Base-by-base conservation (phyloP, 2,329 filamentous ascomycete species). In the Alternaria alternata region DNA sequence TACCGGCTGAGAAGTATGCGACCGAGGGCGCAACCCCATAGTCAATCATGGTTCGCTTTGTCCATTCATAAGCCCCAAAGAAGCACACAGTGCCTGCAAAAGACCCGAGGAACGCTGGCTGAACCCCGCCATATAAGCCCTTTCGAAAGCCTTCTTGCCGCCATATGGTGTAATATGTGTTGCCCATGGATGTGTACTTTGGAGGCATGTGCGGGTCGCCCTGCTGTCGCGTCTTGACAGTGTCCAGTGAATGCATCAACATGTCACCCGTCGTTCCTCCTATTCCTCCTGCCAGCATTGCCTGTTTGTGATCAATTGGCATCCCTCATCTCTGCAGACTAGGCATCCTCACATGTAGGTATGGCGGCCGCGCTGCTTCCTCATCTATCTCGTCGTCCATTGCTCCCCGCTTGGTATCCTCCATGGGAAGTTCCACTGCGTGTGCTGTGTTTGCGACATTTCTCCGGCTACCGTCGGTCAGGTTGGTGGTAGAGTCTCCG, bases 221-320 rank as follows among this genome's bases (percentile, higher is more conserved):
- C 81, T 99, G 95, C 79, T 99, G 96, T 70, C 95, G 88, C 47
- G 95, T 99, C 82, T 99, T 99, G 72, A 99, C 95, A 1, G 95
- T 99, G 79, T 99, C 95, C 74, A 99, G 87, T 46, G 94, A 98
- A 82, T 99, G 95, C 95, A 99, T 99, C 68, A 99, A 84, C 86
- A 99, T 91, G 79, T 99, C 95, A 60, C 96, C 95, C 57, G 91
- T 96, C 16, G 92, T 94, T 54, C 95, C 95, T 74, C 96, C 95
- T 54, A 96, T 84, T 61, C 94, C 95, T 74, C 95, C 95, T 34
- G 95, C 95, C 74, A 99, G 85, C 94, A 98, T 99, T 77, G 91
- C 89, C 93, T 97, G 67, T 62, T 61, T 52, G 20, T 59, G 38
- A 67, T 75, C 72, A 75, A 73, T 63, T 58, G 57, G 49, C 38